A percentile compares a stretch with the other conserved stretches of the same genome.
Evolutionary conservation across 78 protist genomes (phyloP).

Genomic region (slime mould (Dictyostelium discoideum)): DNA sequence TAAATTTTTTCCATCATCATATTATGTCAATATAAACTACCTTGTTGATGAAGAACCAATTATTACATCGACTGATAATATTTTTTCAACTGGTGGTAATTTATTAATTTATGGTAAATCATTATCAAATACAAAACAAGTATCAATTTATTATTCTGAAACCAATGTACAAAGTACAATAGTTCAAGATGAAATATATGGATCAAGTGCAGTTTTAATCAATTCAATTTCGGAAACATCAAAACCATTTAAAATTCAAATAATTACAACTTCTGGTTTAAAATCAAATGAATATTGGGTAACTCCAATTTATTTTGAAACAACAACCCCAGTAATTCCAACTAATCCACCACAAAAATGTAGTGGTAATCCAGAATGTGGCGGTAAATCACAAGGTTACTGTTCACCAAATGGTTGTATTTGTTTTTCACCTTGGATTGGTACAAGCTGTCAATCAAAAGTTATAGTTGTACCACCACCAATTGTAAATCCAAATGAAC

Average conservation of each 20-base stretch:
- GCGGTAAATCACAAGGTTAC: background rate
- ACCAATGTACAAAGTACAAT: background rate
- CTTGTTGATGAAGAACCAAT: background rate
- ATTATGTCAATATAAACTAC: background rate
- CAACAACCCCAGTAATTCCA: background rate
- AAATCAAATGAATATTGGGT: background rate
- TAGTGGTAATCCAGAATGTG: background rate
- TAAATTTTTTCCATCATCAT: background rate
- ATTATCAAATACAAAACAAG: background rate
- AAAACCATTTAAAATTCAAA: background rate
- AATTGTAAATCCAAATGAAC: background rate
- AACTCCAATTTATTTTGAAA: background rate
- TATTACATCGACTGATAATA: background rate
- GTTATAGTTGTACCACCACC: constrained; percentile 7
- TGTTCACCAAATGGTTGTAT: background rate
- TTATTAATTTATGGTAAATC: background rate
- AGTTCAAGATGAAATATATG: background rate
- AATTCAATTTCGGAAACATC: background rate
- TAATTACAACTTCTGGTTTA: background rate
- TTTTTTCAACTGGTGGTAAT: background rate
- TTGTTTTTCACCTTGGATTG: constrained; percentile 4
- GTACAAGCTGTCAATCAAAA: background rate
- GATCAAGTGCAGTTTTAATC: background rate
- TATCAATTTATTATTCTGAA: background rate
- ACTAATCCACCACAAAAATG: background rate